These are phyloP conservation scores for Conticribra guillardii DNA, from an alignment of 108 stramenopile species.

Conservation along the genomic window DNA sequence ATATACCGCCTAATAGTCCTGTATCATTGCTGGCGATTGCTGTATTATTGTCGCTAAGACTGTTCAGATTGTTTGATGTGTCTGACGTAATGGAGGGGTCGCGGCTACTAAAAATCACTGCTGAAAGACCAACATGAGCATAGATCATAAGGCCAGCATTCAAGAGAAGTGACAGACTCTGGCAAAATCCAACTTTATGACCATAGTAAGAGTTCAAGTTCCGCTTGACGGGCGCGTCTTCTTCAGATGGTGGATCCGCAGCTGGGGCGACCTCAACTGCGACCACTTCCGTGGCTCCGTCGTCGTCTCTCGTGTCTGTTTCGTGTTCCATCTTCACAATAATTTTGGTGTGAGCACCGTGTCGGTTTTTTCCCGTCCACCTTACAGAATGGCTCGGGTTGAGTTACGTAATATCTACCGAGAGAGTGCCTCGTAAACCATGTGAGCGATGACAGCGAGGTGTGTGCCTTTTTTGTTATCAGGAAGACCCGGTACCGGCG, in stretches of 20 bases:
- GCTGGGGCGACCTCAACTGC: background rate
- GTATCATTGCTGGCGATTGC: background rate
- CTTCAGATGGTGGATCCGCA: background rate
- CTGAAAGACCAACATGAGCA: slow-evolving; percentile 50
- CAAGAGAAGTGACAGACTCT: slow-evolving; percentile 40
- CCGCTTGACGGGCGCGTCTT: background rate
- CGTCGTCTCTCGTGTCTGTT: background rate
- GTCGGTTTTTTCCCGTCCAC: no score
- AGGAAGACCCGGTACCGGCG: no score
- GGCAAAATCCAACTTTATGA: slow-evolving; percentile 32
- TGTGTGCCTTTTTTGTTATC: no score
- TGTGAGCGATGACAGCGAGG: no score
- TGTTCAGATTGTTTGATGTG: background rate
- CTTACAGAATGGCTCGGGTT: no score
- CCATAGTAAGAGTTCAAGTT: slow-evolving; percentile 44
- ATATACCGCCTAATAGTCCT: slow-evolving; percentile 1
- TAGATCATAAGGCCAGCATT: slow-evolving; percentile 52
- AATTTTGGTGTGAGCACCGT: no score
- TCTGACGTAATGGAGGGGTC: slow-evolving; percentile 21
- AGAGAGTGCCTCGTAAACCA: no score
- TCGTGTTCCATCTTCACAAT: background rate
- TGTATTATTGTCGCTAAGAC: background rate
- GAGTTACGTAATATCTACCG: no score
- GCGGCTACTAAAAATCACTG: slow-evolving; percentile 39
- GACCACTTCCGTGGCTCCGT: background rate